phyloP scores from a whole-genome alignment of 192 early-diverging fungal species.

The Gonapodya sp. region DNA sequence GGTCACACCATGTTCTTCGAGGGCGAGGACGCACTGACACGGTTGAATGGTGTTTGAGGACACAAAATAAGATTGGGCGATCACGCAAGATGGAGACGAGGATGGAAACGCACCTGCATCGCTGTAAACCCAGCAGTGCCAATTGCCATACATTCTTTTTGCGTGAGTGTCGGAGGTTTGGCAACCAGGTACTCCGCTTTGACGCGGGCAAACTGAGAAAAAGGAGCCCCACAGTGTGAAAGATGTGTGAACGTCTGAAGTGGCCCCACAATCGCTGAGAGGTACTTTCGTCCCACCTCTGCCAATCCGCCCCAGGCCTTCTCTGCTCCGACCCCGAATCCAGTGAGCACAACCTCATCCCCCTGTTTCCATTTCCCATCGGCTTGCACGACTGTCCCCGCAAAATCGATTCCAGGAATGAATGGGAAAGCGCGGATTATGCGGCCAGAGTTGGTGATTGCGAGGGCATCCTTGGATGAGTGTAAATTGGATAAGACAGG shows the following conservation, averaged over 20 bases:
- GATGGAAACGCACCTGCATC: too few relatives aligned
- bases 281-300: too few relatives aligned
- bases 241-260: too few relatives aligned
- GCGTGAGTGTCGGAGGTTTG: not conserved
- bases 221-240: too few relatives aligned
- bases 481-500: not conserved
- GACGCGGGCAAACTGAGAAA: not conserved
- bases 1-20: not conserved
- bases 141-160: not conserved
- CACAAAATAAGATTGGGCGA: too few relatives aligned
- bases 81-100: too few relatives aligned
- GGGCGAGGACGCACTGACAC: not conserved
- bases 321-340: not conserved
- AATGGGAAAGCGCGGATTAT: not conserved
- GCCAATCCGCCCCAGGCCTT: not conserved
- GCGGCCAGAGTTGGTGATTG: not conserved
- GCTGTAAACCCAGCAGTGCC: constrained; percentile 8
- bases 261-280: too few relatives aligned
- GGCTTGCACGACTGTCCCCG: not conserved
- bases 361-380: not conserved
- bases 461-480: not conserved
- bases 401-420: constrained; percentile 9
- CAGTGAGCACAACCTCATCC: not conserved
- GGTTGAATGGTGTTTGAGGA: too few relatives aligned
- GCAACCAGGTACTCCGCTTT: not conserved